Base-by-base conservation (phyloP, 108 stramenopile genomes). In the Cyclotella distinguenda region DNA sequence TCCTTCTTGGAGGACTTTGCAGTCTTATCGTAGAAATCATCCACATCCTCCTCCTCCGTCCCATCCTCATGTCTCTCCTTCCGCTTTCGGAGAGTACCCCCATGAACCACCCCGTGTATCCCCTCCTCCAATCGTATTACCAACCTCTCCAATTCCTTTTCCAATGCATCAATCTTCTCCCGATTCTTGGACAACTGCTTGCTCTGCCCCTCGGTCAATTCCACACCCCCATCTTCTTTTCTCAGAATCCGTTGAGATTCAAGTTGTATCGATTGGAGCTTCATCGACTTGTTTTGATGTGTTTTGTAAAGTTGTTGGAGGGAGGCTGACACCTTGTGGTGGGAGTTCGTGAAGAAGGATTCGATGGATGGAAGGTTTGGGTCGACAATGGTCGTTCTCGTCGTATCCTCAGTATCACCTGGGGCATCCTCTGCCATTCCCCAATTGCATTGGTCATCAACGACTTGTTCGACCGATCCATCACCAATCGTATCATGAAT, bases 201-300 rank as follows among this genome's bases (percentile, higher is more conserved):
- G 54, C 70, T 66, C 66, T 92, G 91, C 36, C 91, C 91, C 25
- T 82, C 75, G 7, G 84, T 81, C 23, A 92, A 63, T 51, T 83
- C 85, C 7, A 68, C 60, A 3, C 61, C 65, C 62, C 36, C 42
- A 21, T 74, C 73, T 71, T 91, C 86, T 27, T 70, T 63, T 59
- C 79, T 77, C 4, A 66, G 18, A 27, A 91, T 91, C 22, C 87
- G 61, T 25, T 68, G 61, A 12, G 77, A 78, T 81, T 92, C 87
- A 10, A 51, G 71, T 55, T 85, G 79, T n/a, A 88, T 67, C 50
- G 84, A 75, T 19, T 54, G 43, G 18, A 92, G 52, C 50, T 92
- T 92, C 60, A 79, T 56, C 40, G 68, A 54, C 58, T 77, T 72
- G 12, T 76, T 77, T 30, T 72, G 66, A 11, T 86, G 55, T 42